Percentiles rank a stretch among this genome's conserved stretches.
phyloP scores from a whole-genome alignment of 208 protist genomes.

The Trypanosoma lewisi region DNA sequence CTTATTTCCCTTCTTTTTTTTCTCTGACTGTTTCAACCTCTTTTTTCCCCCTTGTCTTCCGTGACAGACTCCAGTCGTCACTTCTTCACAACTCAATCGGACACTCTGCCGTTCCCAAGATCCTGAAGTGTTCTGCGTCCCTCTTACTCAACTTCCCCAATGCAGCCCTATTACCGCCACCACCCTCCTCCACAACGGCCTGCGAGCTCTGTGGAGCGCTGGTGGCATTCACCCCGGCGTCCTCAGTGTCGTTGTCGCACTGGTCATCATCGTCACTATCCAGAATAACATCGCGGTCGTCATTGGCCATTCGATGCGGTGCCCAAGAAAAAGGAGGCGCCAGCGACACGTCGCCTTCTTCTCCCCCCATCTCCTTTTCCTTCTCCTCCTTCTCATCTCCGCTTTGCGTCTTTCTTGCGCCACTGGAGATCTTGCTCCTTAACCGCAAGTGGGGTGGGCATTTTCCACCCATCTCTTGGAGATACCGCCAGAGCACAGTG shows the following conservation, averaged over 20 bases:
- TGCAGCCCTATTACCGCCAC: constrained; percentile 4
- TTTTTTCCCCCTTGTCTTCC: too few species aligned
- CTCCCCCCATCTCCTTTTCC: neutral
- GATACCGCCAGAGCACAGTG: constrained; percentile 62
- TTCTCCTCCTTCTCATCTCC: neutral
- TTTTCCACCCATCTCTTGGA: constrained; percentile 21
- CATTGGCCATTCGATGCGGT: neutral
- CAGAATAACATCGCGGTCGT: constrained; percentile 12
- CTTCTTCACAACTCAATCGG: constrained; percentile 65
- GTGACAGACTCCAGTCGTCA: too few species aligned
- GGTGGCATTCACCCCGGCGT: too few species aligned
- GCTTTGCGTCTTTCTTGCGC: neutral
- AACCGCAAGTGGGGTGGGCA: constrained; percentile 21
- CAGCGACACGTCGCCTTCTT: too few species aligned
- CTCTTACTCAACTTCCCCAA: neutral
- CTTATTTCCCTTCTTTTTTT: constrained; percentile 15
- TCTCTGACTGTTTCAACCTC: neutral
- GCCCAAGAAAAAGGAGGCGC: constrained; percentile 14
- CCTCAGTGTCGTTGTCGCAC: neutral
- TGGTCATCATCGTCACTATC: constrained; percentile 24
- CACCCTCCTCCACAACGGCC: neutral
- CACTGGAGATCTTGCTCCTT: neutral
- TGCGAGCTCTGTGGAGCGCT: too few species aligned
- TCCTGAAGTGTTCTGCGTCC: neutral
- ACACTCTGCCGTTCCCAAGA: constrained; percentile 47